Base-by-base conservation (phyloP, 1,284 basidiomycete species). In the Takashimella koratensis region DNA sequence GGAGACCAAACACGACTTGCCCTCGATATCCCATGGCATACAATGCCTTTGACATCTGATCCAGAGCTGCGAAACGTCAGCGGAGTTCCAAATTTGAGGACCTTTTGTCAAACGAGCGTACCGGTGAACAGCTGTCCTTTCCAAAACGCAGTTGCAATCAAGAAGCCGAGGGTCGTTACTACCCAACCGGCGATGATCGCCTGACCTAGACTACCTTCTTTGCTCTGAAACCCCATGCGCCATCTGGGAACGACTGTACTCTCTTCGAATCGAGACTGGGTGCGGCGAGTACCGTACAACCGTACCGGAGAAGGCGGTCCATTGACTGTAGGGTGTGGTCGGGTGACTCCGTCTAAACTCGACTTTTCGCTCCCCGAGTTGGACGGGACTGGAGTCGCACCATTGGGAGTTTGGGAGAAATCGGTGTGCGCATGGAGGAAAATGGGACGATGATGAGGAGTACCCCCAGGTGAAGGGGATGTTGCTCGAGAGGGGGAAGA, bases 101-200 rank as follows among this genome's bases (percentile, higher is more conserved):
- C n/a, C n/a, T n/a, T n/a, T n/a, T 19, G 41, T n/a, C 6, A 19
- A 19, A 4, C 3, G 3, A 21, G 19, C 16, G 11, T 4, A 74
- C 73, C 69, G 6, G 59, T 24, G 49, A 74, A 74, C n/a, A 74
- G 55, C 53, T 76, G 65, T 19, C 66, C 64, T 44, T 66, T 64
- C 67, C 68, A 76, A 27, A 73, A 69, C 4, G 65, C 71, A 3
- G 68, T 66, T 4, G 66, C 68, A 3, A 65, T 24, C 16, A 76
- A 27, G 49, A 76, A 74, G 2, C 66, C 65, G 1, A 71, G 39
- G 3, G 70, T 72, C 2, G 70, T 76, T 1, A 63, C 45, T 8
- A 71, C 63, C 73, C 73, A 76, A 3, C 70, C 70, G n/a, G 69
- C 49, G 30, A 74, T 68, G 54, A 74, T 63, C 0, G 61, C 61